A percentile compares a stretch with the other conserved stretches of the same genome.
Evolutionary conservation across 768 basidiomycete species (phyloP).

Genomic region (Cantharellus cinnabarinus): DNA sequence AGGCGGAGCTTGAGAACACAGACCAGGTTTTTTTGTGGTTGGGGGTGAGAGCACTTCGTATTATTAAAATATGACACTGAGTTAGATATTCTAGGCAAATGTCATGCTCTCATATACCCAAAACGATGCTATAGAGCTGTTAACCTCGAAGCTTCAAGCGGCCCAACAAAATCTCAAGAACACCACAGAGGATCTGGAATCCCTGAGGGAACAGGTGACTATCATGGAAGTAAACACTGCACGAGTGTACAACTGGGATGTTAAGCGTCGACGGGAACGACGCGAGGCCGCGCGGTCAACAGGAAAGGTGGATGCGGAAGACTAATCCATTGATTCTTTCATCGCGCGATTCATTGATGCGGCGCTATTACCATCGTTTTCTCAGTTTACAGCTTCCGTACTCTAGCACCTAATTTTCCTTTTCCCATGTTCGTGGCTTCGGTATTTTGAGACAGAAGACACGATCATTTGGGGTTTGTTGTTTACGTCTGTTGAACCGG

Average conservation of each 20-base stretch:
- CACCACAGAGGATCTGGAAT: conserved; percentile 76
- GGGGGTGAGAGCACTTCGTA: conserved; percentile 39
- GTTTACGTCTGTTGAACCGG: too few relatives aligned
- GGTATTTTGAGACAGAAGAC: too few relatives aligned
- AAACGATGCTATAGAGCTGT: conserved; percentile 49
- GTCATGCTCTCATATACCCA: conserved; percentile 93
- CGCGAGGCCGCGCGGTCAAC: conserved; percentile 1
- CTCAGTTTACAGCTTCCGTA: too few relatives aligned
- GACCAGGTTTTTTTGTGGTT: conserved; percentile 92
- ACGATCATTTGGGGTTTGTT: too few relatives aligned
- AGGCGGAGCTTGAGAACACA: conserved; percentile 57
- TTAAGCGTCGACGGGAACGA: conserved; percentile 51
- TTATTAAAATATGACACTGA: not conserved
- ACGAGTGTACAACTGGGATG: conserved; percentile 91
- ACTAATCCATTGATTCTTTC: not conserved
- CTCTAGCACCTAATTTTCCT: too few relatives aligned
- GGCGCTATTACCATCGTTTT: too few relatives aligned
- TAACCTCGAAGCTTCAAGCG: conserved; percentile 49
- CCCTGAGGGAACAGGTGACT: conserved; percentile 82
- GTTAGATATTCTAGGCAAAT: conserved; percentile 45
- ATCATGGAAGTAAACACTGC: conserved; percentile 95
- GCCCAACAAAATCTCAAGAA: conserved; percentile 48
- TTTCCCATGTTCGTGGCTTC: too few relatives aligned
- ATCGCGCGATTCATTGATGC: too few relatives aligned
- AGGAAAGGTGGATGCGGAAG: not conserved